Evolutionary conservation across 2,329 filamentous ascomycete genomes (phyloP).

Genomic region (Penicillium paneum): DNA sequence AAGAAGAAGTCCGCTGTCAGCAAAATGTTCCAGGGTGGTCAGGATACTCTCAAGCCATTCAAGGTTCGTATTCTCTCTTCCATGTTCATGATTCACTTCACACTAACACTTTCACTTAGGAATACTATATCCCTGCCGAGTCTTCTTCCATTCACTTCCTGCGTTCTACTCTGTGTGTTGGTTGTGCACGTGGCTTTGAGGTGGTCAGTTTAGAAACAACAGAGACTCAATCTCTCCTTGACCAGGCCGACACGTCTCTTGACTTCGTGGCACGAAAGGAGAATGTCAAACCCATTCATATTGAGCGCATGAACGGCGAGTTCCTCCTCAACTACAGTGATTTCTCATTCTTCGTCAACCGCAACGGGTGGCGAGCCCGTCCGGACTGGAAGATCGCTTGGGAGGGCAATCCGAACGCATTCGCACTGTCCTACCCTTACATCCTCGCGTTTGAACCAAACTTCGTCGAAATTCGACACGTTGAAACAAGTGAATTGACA

Average conservation of each 20-base stretch:
- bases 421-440: conserved; percentile 94
- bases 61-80: conserved; percentile 52
- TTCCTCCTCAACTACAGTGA: conserved; percentile 98
- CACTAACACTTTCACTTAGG: conserved; percentile 45
- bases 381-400: conserved; percentile 97
- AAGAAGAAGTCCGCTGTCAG: conserved; percentile 94
- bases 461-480: conserved; percentile 94
- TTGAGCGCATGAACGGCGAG: conserved; percentile 93
- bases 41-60: conserved; percentile 93
- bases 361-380: conserved; percentile 93
- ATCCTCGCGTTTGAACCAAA: conserved; percentile 96
- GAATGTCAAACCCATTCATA: conserved; percentile 91
- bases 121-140: conserved; percentile 98
- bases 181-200: conserved; percentile 92
- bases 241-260: conserved; percentile 95
- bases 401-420: conserved; percentile 89
- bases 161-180: conserved; percentile 93
- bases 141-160: conserved; percentile 98
- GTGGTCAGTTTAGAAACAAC: conserved; percentile 94
- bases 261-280: conserved; percentile 96
- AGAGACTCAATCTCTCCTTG: conserved; percentile 94
- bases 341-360: conserved; percentile 98
- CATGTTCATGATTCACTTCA: neutral
- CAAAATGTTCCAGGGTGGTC: conserved; percentile 90
- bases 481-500: conserved; percentile 85